phyloP scores from a whole-genome alignment of 192 early-diverging fungal genomes.

The Endogone sp. region DNA sequence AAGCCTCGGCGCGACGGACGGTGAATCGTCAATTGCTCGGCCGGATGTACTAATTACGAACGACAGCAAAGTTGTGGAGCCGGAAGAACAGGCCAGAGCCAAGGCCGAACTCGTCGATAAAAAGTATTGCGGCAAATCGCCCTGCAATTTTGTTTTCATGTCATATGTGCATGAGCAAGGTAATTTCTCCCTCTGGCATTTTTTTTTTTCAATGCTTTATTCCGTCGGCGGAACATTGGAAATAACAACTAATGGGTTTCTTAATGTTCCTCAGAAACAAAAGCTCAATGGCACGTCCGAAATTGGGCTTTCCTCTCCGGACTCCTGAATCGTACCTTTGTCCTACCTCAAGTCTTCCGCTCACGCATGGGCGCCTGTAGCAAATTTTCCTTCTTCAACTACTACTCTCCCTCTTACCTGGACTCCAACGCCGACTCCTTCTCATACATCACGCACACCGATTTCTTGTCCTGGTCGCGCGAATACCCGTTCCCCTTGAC shows the following conservation, averaged over 20 bases:
- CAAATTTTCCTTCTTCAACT: conserved; percentile 9
- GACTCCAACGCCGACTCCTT: neutral
- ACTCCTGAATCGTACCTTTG: neutral
- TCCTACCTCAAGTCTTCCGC: conserved; percentile 5
- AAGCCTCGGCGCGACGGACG: no score
- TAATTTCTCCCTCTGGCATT: no score
- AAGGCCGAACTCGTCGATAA: neutral
- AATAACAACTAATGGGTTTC: neutral
- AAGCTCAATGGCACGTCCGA: conserved; percentile 5
- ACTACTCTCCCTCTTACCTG: conserved; percentile 2
- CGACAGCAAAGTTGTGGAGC: no score
- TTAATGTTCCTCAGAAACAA: neutral
- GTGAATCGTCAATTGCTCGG: no score
- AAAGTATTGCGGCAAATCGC: conserved; percentile 10
- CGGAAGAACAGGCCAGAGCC: no score
- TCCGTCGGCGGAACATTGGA: neutral
- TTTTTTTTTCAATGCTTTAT: neutral
- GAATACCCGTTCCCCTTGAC: neutral
- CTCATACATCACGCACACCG: conserved; percentile 9
- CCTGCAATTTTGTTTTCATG: conserved; percentile 11
- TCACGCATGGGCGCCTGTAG: conserved; percentile 1
- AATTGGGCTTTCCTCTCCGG: neutral
- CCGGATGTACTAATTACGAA: no score
- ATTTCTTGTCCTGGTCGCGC: conserved; percentile 4
- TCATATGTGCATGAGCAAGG: conserved; percentile 1